Base-by-base conservation (phyloP, 345 rosid species). In the Corchorus capsularis region DNA sequence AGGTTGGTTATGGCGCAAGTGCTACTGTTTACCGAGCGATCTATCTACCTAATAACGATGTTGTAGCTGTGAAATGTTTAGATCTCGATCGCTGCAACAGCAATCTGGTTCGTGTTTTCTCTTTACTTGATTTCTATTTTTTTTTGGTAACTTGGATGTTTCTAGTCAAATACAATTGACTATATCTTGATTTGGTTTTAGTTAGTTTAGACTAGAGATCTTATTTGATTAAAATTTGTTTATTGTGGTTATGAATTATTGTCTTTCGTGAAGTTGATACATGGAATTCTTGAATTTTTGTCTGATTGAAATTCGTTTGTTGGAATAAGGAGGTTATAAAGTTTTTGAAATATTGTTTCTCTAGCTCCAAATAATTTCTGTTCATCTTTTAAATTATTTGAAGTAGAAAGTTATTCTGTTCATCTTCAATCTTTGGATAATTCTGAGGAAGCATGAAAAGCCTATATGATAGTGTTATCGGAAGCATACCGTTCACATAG, bases 51-150 rank as follows among this genome's bases (percentile, higher is more conserved):
- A 70, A 77, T 74, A 94, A 96, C 50, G 91, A 92, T 61, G 84
- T 94, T 73, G 88, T 96, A 68, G 99, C 99, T 17, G 87, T 96
- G 74, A 96, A 96, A 80, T 90, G 97, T 79, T 87, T 96, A 90
- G 99, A 96, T 92, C 99, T 96, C 86, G 98, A 94, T 89, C 98
- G 99, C n/a, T 96, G 98, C 85, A 91, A 89, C 56, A 90, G 92
- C 83, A 92, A 94, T 81, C 93, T 96, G 92, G 99, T 96, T 49
- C 20, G 93, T 82, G 6, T 49, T 71, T 62, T 67, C 14, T 56
- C 22, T 52, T 37, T 56, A 39, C 75, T 61, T 27, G 10, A 34
- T 1, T 41, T 53, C 82, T 59, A 13, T 0, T 35, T 74, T 43
- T 35, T 54, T 37, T 55, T 10, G 12, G 68, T 3, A 39, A 15